Evolutionary conservation across 495 filamentous ascomycete genomes (phyloP).

Genomic region (Rostrohypoxylon terebratum): DNA sequence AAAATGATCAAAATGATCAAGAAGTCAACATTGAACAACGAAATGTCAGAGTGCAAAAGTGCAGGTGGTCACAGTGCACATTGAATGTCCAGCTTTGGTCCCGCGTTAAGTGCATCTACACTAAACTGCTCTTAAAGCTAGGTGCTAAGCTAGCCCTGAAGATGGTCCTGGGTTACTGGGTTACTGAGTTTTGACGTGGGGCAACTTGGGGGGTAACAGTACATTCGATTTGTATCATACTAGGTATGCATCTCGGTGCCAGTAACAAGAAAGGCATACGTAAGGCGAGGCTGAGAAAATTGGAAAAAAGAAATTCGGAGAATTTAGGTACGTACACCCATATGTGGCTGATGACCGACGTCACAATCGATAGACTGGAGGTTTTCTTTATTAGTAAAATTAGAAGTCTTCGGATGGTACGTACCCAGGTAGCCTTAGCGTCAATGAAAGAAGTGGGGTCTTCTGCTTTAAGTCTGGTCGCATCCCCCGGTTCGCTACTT

Average conservation of each 20-base stretch:
- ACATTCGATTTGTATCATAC: constrained; percentile 8
- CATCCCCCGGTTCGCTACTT: neutral
- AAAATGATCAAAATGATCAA: neutral
- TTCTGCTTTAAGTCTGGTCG: neutral
- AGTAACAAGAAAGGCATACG: neutral
- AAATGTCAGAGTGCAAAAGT: neutral
- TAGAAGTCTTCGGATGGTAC: neutral
- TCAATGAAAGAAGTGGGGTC: neutral
- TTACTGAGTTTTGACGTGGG: neutral
- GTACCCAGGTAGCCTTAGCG: neutral
- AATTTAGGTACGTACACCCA: no score
- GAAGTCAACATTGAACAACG: neutral
- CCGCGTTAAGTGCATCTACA: constrained; percentile 16
- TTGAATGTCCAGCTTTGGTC: constrained; percentile 25
- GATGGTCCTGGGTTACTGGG: neutral
- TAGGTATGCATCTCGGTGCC: neutral
- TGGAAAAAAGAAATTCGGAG: neutral
- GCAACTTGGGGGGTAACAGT: constrained; percentile 24
- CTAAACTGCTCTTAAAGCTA: neutral
- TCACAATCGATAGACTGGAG: neutral
- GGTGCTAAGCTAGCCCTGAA: constrained; percentile 9
- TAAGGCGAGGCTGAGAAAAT: constrained; percentile 42
- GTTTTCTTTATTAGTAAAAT: no score
- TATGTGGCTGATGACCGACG: constrained; percentile 33
- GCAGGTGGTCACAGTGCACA: constrained; percentile 43